These are phyloP conservation scores for Leccinum pachyderme DNA, from an alignment of 1,284 basidiomycete species.

Conservation along the genomic window DNA sequence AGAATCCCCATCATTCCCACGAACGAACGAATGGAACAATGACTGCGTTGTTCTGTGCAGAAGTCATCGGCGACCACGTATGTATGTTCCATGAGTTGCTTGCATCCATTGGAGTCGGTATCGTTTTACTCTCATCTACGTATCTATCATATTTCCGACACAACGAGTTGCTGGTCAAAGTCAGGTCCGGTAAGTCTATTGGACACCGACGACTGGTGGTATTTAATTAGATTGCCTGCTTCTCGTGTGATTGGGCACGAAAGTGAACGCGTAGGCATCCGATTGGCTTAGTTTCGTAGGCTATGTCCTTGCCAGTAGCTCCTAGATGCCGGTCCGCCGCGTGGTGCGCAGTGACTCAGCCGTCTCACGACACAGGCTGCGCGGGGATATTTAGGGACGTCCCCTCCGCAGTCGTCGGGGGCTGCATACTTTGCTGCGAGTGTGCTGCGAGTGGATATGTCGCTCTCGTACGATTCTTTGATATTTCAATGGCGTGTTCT, in stretches of 20 bases:
- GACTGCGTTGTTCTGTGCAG: background rate
- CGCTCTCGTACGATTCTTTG: background rate
- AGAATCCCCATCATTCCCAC: background rate
- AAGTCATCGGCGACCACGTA: background rate
- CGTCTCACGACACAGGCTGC: conserved; percentile 6
- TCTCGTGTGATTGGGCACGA: background rate
- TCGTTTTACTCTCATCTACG: background rate
- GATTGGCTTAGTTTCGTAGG: conserved; percentile 16
- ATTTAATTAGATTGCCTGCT: background rate
- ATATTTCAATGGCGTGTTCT: background rate
- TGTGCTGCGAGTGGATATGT: background rate
- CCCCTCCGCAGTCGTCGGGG: conserved; percentile 20
- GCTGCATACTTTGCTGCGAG: background rate
- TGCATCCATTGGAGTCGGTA: background rate
- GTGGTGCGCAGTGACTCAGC: conserved; percentile 7
- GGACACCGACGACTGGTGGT: conserved; percentile 11
- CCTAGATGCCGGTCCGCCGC: background rate
- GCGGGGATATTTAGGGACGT: conserved; percentile 5
- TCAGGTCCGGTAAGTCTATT: conserved; percentile 18
- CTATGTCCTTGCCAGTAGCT: conserved; percentile 7
- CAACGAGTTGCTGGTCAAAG: background rate
- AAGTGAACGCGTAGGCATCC: background rate
- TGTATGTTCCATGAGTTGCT: background rate
- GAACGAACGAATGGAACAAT: background rate
- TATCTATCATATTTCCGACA: too few species aligned